Base-by-base conservation (phyloP, 306 rosid genomes). In the Begonia fuchsioides region DNA sequence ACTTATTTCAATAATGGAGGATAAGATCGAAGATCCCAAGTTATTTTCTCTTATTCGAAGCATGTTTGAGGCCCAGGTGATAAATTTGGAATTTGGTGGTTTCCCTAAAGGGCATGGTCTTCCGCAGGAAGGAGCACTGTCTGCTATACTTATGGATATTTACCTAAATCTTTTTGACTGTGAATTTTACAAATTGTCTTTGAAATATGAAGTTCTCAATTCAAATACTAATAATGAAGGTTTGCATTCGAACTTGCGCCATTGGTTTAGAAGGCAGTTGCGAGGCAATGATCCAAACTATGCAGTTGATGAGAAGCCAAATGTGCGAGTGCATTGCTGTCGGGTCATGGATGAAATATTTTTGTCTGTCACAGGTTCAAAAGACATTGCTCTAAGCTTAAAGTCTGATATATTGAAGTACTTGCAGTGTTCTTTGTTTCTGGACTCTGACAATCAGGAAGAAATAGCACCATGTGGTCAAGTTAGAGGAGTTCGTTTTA, bases 271-370 rank as follows among this genome's bases (percentile, higher is more conserved):
- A 61, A 78, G 76, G 58, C 78, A 72, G 51, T 61, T 83, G 69
- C 73, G 70, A 72, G 71, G 63, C 13, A 63, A 58, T 55, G 61
- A 62, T 68, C 60, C n/a, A 47, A 55, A 66, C 40, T 53, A 63
- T 39, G 14, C 39, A 10, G 68, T 15, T 40, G 68, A 61, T 38
- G 71, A 72, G 47, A 59, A 45, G 51, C 55, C 52, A 6, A 59
- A 63, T 19, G 32, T 57, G 45, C 61, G 79, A 58, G 79, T 83
- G 50, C 74, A 80, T 44, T 76, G 70, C 50, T 74, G 93, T 63
- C 87, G 94, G 41, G 70, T 56, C 64, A 83, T 87, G 96, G 96
- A 87, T 64, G 96, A 87, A 59, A 73, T 83, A 35, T 73, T 87
- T 70, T 71, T 83, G 11, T 80, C 93, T 0, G 51, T 78, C 49